phyloP scores from a whole-genome alignment of 2,329 filamentous ascomycete species.

The Diaporthe sp. region DNA sequence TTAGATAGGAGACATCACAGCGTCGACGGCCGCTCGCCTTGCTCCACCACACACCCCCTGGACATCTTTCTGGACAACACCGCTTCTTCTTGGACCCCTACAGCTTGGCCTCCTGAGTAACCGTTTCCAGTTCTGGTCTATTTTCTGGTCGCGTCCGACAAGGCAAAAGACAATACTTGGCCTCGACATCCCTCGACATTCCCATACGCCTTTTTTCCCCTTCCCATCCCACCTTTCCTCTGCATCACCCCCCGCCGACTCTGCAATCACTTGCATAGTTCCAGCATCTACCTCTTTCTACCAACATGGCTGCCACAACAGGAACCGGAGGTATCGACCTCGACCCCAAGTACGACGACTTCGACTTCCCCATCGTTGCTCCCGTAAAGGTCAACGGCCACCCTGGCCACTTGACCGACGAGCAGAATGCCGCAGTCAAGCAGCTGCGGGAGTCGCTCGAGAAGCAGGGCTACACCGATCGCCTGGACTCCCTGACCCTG shows the following conservation, averaged over 20 bases:
- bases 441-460: constrained; percentile 91
- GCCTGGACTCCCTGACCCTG: constrained; percentile 93
- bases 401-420: constrained; percentile 86
- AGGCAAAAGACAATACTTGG: constrained; percentile 17
- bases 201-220: neutral
- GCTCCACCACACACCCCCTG: constrained; percentile 39
- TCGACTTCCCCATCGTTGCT: constrained; percentile 89
- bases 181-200: constrained; percentile 19
- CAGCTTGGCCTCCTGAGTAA: constrained; percentile 13
- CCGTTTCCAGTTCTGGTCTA: constrained; percentile 12
- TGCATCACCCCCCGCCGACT: constrained; percentile 9
- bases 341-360: constrained; percentile 95
- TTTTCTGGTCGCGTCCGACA: constrained; percentile 18
- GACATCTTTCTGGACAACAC: constrained; percentile 41
- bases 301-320: constrained; percentile 46
- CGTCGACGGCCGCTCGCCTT: constrained; percentile 18
- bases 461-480: constrained; percentile 82
- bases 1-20: constrained; percentile 38
- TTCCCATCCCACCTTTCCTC: constrained; percentile 9
- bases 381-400: constrained; percentile 81
- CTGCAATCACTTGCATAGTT: constrained; percentile 20
- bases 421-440: constrained; percentile 90
- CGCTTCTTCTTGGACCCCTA: constrained; percentile 40
- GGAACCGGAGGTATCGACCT: constrained; percentile 64
- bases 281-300: constrained; percentile 20